Base-by-base conservation (phyloP, 1,284 basidiomycete species). In the Cryptococcus jaspeensis region DNA sequence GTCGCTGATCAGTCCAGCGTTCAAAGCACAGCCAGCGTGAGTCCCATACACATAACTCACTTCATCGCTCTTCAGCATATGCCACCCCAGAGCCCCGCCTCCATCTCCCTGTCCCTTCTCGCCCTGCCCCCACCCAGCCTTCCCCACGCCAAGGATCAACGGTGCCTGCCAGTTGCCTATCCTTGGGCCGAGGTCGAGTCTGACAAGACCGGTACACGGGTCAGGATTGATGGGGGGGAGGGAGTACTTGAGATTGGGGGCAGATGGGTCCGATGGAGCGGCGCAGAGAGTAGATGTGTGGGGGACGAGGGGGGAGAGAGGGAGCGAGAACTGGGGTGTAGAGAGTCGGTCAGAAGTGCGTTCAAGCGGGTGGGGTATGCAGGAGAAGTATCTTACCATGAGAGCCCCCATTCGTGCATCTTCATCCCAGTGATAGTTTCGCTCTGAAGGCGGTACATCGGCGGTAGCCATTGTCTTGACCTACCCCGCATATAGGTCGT, bases 381-480 rank as follows among this genome's bases (percentile, higher is more conserved):
- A 20, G 53, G 52, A 38, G 52, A 43, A 20, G 16, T 37, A 3
- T 55, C 62, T 22, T 37, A 69, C 63, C 64, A 69, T 63, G 16
- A 67, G 39, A 16, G 49, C 46, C 9, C 65, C 67, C 39, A 63
- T 59, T 12, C 43, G 36, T 4, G 62, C 67, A 37, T 65, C 65
- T 55, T 69, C 67, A 28, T 65, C 55, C 48, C 50, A 60, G 7
- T 57, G 23, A 0, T 20, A 11, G n/a, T 56, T 55, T 16, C 55
- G 45, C 16, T 52, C 44, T 12, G 28, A 18, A 15, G 37, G 9
- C 11, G 59, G 22, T 6, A 65, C 46, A 18, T 60, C 46, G 0
- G 63, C 63, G 7, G 52, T 49, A 13, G 65, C 59, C 40, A 67
- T 45, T 5, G 64, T 64, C 38, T 64, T 62, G 16, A 65, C 52